Evolutionary conservation across 1,284 basidiomycete genomes (phyloP), one percentile per base, ranked within the genome.

Genomic region (Phellinidium pouzarii): DNA sequence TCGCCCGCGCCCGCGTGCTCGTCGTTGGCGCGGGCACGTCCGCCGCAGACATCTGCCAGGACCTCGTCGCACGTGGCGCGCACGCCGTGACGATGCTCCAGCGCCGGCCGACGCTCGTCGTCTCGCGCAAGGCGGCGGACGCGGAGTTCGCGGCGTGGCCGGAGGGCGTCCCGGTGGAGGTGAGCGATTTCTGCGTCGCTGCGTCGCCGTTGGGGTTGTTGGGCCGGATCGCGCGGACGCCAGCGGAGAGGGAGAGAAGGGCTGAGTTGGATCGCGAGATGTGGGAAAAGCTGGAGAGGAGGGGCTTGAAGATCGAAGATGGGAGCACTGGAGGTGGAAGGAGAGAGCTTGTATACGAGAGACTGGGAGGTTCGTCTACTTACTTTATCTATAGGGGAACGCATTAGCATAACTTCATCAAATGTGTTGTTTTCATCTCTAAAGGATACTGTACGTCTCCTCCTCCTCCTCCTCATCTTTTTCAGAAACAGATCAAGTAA

Each of bases 101-200:
- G 55, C 67, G 72, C 4, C 68, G 67, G 2, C 60, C 64, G 4
- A 73, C 71, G 8, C 41, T 40, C n/a, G 52, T 57, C 12, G 65
- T 72, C 23, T 63, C 66, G 2, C 60, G 65, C 4, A 54, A 59
- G 40, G 68, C 61, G 36, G 68, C 61, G 27, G 59, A 65, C 38
- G 63, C 48, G 4, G 57, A 51, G 38, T 54, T 71, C 38, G 58
- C 59, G 25, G 49, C 46, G 4, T 80, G 69, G 65, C 71, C 71
- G 2, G 68, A 72, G 51, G 70, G 66, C 17, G 66, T 70, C 3
- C 71, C 75, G 1, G 58, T 66, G 1, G 70, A 73, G 4, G 62
- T 73, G 5, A 68, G 72, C 26, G 78, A 82, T 62, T 67, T 80
- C 49, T 68, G 68, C 54, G 65, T 68, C 41, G 63, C 65, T 17